phyloP scores from a whole-genome alignment of 139 green algal genomes.

The Medakamo hakoo region DNA sequence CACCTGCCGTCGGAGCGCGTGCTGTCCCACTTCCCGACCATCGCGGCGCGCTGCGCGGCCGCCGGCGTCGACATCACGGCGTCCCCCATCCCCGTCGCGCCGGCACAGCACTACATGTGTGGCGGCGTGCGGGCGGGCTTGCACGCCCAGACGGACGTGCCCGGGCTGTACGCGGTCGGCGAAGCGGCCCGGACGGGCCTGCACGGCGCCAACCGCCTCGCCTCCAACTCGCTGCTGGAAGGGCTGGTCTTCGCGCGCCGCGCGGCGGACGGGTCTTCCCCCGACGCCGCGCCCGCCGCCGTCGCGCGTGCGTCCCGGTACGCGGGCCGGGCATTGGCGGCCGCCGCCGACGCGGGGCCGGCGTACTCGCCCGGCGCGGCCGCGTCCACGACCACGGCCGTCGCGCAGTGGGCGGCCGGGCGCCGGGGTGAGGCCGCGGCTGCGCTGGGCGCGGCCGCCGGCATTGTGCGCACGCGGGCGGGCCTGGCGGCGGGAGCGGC shows the following conservation, averaged over 20 bases:
- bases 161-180: constrained; percentile 81
- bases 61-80: constrained; percentile 82
- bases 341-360: constrained; percentile 19
- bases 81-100: constrained; percentile 86
- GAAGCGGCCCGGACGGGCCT: constrained; percentile 86
- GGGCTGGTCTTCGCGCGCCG: constrained; percentile 85
- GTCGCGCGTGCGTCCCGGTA: constrained; percentile 8
- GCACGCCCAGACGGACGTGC: constrained; percentile 66
- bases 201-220: constrained; percentile 93
- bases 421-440: constrained; percentile 41
- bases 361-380: constrained; percentile 24
- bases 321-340: background rate
- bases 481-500: constrained; percentile 39
- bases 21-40: constrained; percentile 87
- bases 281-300: constrained; percentile 36
- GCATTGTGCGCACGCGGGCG: constrained; percentile 66
- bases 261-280: constrained; percentile 54
- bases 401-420: constrained; percentile 20
- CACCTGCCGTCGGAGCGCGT: constrained; percentile 51
- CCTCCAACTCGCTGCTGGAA: constrained; percentile 91
- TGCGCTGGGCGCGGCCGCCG: constrained; percentile 75
- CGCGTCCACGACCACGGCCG: constrained; percentile 15
- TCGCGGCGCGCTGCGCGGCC: constrained; percentile 46
- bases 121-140: constrained; percentile 83
- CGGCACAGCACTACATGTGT: constrained; percentile 95